phyloP scores from a whole-genome alignment of 2,329 filamentous ascomycete genomes.

The Emergomyces africanus region DNA sequence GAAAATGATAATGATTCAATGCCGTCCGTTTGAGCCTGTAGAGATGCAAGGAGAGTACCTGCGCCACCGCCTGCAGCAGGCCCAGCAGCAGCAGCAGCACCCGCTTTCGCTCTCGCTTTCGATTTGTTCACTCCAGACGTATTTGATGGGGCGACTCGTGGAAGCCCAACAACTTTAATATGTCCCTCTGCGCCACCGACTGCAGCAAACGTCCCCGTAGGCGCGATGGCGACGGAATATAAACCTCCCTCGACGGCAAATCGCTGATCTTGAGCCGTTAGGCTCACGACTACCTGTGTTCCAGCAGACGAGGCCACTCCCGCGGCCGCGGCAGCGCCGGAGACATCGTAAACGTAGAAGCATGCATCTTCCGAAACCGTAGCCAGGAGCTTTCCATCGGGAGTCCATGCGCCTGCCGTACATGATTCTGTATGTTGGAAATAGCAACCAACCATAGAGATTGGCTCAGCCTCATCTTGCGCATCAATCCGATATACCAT shows the following conservation, averaged over 20 bases:
- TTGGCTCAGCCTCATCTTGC: constrained; percentile 44
- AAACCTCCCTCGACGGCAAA: constrained; percentile 87
- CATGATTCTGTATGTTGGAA: constrained; percentile 78
- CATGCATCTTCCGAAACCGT: constrained; percentile 83
- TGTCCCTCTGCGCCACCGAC: constrained; percentile 79
- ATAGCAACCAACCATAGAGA: constrained; percentile 81
- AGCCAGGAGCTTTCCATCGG: constrained; percentile 72
- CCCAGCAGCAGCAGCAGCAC: constrained; percentile 29
- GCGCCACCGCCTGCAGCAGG: constrained; percentile 45
- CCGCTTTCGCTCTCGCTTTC: constrained; percentile 40
- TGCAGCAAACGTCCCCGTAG: constrained; percentile 64
- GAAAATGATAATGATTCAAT: constrained; percentile 64
- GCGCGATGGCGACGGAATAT: constrained; percentile 75
- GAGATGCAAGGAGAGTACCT: constrained; percentile 65
- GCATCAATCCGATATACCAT: constrained; percentile 83
- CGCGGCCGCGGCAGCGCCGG: constrained; percentile 59
- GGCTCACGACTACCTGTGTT: constrained; percentile 55
- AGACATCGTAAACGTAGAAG: constrained; percentile 87
- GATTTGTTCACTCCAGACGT: constrained; percentile 30
- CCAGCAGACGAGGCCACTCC: constrained; percentile 44
- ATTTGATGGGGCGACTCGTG: constrained; percentile 40
- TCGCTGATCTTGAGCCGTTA: constrained; percentile 72
- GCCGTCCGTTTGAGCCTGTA: constrained; percentile 66
- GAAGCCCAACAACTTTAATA: constrained; percentile 74
- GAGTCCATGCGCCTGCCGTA: constrained; percentile 83